Conservation (phyloP, 768 basidiomycete genomes). For the Podaxis carcinomalis region DNA sequence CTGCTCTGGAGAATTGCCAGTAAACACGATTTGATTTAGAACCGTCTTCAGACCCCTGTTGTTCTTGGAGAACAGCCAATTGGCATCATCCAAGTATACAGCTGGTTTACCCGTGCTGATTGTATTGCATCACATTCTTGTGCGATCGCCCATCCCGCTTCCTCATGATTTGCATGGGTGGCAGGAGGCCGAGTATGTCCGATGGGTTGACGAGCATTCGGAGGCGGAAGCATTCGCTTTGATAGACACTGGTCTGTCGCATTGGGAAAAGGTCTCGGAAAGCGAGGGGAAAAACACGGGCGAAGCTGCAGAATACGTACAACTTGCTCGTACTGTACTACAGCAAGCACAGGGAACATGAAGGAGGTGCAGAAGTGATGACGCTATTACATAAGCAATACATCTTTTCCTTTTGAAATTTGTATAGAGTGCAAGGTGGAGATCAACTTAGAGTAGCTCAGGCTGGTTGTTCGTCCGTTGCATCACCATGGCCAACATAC, state of each 20-base stretch:
- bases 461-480: constrained; percentile 4
- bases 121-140: constrained; percentile 88
- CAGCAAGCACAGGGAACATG: constrained; percentile 16
- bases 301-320: constrained; percentile 56
- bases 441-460: neutral
- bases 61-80: constrained; percentile 76
- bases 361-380: neutral
- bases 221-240: constrained; percentile 77
- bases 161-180: constrained; percentile 90
- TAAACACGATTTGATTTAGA: neutral
- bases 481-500: constrained; percentile 23
- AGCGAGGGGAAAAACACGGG: constrained; percentile 44
- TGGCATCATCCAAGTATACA: constrained; percentile 66
- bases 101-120: constrained; percentile 80
- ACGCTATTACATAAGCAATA: constrained; percentile 12
- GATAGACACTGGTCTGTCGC: constrained; percentile 70
- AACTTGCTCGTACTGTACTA: constrained; percentile 66
- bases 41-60: constrained; percentile 62
- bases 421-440: constrained; percentile 5
- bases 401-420: constrained; percentile 9
- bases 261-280: constrained; percentile 74
- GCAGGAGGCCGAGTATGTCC: constrained; percentile 94
- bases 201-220: constrained; percentile 91
- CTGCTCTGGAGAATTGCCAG: neutral
- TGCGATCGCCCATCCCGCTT: constrained; percentile 79